Percentiles rank a stretch among this genome's conserved stretches.
phyloP scores from a whole-genome alignment of 2,329 filamentous ascomycete species.

The Chaetomiaceae sp. region DNA sequence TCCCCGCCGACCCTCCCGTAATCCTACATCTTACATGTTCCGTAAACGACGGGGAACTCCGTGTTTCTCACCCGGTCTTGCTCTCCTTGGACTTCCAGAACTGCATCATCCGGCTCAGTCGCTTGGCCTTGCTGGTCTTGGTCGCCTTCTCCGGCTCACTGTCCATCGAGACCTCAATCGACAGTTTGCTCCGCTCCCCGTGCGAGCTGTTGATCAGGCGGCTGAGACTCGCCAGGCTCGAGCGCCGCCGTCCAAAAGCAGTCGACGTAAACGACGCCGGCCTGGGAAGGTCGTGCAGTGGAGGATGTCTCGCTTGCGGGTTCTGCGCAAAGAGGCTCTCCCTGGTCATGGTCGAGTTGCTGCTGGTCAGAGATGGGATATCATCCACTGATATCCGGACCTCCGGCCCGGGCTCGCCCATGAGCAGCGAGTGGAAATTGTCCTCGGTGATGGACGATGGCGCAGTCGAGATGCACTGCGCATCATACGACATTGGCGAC shows the following conservation, averaged over 20 bases:
- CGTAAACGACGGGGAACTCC: neutral
- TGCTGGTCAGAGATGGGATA: constrained; percentile 70
- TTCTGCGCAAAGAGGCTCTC: constrained; percentile 53
- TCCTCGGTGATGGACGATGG: constrained; percentile 71
- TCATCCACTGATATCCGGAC: constrained; percentile 66
- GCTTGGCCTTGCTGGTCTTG: constrained; percentile 61
- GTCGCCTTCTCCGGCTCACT: constrained; percentile 53
- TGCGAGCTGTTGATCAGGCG: constrained; percentile 71
- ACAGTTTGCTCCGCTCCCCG: constrained; percentile 70
- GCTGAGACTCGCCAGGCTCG: constrained; percentile 72
- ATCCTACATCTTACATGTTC: constrained; percentile 18
- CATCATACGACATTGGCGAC: constrained; percentile 64
- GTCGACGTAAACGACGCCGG: constrained; percentile 59
- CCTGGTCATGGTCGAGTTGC: constrained; percentile 70
- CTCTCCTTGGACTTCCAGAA: constrained; percentile 66
- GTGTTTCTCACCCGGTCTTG: constrained; percentile 4
- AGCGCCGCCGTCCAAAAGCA: constrained; percentile 64
- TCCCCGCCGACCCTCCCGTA: constrained; percentile 12
- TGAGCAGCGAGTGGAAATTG: constrained; percentile 65
- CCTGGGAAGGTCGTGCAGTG: constrained; percentile 48
- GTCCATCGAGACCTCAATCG: constrained; percentile 59
- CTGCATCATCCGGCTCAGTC: constrained; percentile 69
- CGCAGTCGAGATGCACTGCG: constrained; percentile 68
- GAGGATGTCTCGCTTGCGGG: constrained; percentile 44
- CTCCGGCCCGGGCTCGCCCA: constrained; percentile 71